phyloP scores from a whole-genome alignment of 768 basidiomycete genomes.

The Mrakia frigida region DNA sequence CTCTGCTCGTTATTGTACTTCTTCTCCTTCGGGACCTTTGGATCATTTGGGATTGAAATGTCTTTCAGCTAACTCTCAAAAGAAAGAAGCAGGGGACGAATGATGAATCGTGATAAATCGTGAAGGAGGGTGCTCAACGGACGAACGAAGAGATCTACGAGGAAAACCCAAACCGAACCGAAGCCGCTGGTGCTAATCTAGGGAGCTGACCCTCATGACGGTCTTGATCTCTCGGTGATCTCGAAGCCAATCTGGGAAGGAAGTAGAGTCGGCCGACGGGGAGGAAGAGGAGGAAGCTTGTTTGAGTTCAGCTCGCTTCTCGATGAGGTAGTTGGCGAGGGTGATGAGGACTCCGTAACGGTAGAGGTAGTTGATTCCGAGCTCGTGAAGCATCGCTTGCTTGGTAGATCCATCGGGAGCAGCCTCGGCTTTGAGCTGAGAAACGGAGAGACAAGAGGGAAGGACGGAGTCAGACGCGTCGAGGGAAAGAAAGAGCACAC shows the following conservation, averaged over 20 bases:
- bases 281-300: background rate
- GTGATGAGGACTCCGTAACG: conserved; percentile 37
- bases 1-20: too few relatives aligned
- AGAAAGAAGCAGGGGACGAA: too few relatives aligned
- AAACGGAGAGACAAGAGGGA: conserved; percentile 38
- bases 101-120: too few relatives aligned
- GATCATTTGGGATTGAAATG: too few relatives aligned
- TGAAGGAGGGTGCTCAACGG: too few relatives aligned
- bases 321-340: conserved; percentile 90
- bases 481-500: background rate
- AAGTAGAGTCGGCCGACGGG: background rate
- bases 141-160: too few relatives aligned
- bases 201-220: conserved; percentile 39
- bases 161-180: background rate
- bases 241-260: conserved; percentile 13
- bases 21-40: too few relatives aligned
- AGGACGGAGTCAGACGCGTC: background rate
- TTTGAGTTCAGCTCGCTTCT: conserved; percentile 42
- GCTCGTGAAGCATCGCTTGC: conserved; percentile 63
- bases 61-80: too few relatives aligned
- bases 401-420: conserved; percentile 73
- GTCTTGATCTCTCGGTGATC: conserved; percentile 71
- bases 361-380: conserved; percentile 84
- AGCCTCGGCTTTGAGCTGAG: conserved; percentile 83
- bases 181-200: conserved; percentile 39